These are phyloP conservation scores for Chaetomiaceae sp. DNA, from an alignment of 2,329 filamentous ascomycete genomes.

Conservation along the genomic window DNA sequence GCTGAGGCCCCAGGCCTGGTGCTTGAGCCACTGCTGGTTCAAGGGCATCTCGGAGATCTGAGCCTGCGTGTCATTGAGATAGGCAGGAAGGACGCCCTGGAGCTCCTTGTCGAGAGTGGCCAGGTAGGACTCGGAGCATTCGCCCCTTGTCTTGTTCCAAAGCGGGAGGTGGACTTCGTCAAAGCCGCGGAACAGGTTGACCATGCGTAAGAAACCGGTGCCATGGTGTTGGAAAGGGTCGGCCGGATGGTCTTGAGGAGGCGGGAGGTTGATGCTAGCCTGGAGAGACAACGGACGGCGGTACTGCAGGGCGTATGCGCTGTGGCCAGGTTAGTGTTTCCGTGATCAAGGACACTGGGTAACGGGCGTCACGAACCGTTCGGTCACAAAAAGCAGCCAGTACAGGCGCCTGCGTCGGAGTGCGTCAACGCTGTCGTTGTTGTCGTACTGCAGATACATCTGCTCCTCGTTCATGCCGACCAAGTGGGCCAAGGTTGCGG, in stretches of 20 bases:
- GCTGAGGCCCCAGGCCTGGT: conserved; percentile 58
- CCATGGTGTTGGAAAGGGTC: conserved; percentile 52
- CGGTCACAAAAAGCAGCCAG: conserved; percentile 68
- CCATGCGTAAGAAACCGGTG: conserved; percentile 54
- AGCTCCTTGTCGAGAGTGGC: conserved; percentile 59
- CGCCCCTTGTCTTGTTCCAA: conserved; percentile 62
- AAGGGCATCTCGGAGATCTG: conserved; percentile 52
- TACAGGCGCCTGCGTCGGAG: conserved; percentile 63
- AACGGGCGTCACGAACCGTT: conserved; percentile 49
- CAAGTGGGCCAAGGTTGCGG: conserved; percentile 64
- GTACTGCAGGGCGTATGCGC: conserved; percentile 67
- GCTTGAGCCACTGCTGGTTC: conserved; percentile 63
- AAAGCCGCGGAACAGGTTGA: conserved; percentile 61
- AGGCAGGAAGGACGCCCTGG: conserved; percentile 48
- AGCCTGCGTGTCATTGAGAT: conserved; percentile 48
- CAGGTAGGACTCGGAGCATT: conserved; percentile 55
- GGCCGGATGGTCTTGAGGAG: conserved; percentile 55
- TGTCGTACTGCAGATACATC: conserved; percentile 55
- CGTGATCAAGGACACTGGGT: background rate
- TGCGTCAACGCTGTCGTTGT: conserved; percentile 53
- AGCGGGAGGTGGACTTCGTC: conserved; percentile 59
- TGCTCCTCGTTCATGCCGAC: conserved; percentile 59
- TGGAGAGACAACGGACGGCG: conserved; percentile 66
- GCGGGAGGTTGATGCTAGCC: conserved; percentile 62
- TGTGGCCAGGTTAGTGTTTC: conserved; percentile 30